Base-by-base conservation (phyloP, 371 early-diverging fungal genomes). In the Coemansia sp. region DNA sequence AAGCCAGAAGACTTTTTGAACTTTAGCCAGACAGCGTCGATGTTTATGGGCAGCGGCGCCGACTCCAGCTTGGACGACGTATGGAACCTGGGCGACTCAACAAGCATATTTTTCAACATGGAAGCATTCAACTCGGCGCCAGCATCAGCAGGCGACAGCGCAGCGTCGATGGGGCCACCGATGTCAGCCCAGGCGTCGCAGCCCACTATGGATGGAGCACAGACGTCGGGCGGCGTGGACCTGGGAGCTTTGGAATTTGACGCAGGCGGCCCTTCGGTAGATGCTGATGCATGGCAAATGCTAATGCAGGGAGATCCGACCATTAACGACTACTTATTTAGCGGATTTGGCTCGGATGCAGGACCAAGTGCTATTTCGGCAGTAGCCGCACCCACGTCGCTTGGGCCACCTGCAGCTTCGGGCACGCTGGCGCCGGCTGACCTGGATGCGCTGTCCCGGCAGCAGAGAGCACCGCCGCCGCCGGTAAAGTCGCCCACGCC, bases 41-140 rank as follows among this genome's bases (percentile, higher is more conserved):
- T 64, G 68, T 67, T 62, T 14, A n/a, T 50, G 9, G 39, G 39
- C 18, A 56, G 60, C 37, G 59, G 53, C 37, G 58, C 55, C 21
- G 62, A 50, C 51, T 18, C 37, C 4, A 63, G 71, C 0, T 39
- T 74, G 54, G 77, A 75, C 30, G 77, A 75, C 20, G 33, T 75
- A 40, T 71, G 71, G 77, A 64, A 64, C 16, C 62, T 74, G 52
- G 65, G 72, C 64, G 77, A 68, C 23, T 58, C 64, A 0, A 44
- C 77, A 8, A 75, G 30, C 56, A 60, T 71, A 52, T 75, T 68
- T 39, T 75, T 75, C 71, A 75, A 75, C 42, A 75, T 75, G 77
- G 77, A 75, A 20, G 77, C 67, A n/a, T 75, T 75, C 26, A 68
- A 68, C 42, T 67, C 77, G 0, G 75, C 70, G 11, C 69, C 74